A percentile compares a stretch with the other conserved stretches of the same genome.
Conservation (phyloP, 139 green algal species). For the Ulvella scutata region DNA sequence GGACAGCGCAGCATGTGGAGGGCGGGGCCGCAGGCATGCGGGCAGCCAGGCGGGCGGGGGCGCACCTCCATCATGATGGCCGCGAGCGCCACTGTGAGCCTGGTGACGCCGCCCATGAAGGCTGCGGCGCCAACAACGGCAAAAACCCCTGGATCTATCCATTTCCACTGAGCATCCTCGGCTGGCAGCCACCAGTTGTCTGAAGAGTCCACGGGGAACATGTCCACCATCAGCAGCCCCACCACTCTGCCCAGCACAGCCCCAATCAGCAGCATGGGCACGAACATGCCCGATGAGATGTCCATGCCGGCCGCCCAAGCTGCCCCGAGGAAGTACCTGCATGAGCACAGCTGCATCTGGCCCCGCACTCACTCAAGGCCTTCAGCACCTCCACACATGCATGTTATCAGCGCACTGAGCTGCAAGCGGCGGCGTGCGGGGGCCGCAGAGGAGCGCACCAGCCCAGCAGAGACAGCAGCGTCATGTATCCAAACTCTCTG, state of each 20-base stretch:
- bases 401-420: neutral
- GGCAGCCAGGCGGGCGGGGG: neutral
- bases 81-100: slow-evolving; percentile 68
- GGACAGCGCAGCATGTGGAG: neutral
- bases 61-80: slow-evolving; percentile 84
- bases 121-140: slow-evolving; percentile 65
- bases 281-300: slow-evolving; percentile 66
- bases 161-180: slow-evolving; percentile 39
- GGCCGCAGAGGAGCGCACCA: slow-evolving; percentile 6
- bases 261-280: slow-evolving; percentile 82
- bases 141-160: slow-evolving; percentile 78
- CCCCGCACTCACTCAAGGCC: neutral
- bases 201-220: slow-evolving; percentile 1
- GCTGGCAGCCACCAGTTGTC: slow-evolving; percentile 4
- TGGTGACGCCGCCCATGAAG: slow-evolving; percentile 79
- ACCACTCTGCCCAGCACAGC: slow-evolving; percentile 34
- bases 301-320: slow-evolving; percentile 38
- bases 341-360: too few relatives aligned
- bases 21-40: neutral
- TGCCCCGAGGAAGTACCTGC: slow-evolving; percentile 23
- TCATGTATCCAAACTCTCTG: slow-evolving; percentile 58
- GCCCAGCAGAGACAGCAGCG: slow-evolving; percentile 46
- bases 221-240: slow-evolving; percentile 28
- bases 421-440: neutral
- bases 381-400: neutral